Evolutionary conservation across 306 rosid species (phyloP), one percentile per base, ranked within the genome.

Genomic region (Senna tora): DNA sequence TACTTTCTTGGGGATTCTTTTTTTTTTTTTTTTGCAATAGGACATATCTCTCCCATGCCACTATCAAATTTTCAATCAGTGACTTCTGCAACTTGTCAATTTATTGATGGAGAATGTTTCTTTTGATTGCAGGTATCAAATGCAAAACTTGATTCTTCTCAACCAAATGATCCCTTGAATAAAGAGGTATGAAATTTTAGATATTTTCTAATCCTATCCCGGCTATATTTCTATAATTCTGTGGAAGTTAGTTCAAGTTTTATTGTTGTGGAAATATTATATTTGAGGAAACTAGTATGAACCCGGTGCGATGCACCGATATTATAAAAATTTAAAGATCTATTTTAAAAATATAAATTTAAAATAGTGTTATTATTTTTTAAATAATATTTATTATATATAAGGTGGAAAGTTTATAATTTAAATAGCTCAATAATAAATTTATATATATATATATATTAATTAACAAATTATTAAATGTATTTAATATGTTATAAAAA

Each of bases 171-270:
- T 72, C 82, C 83, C 53, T 77, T 63, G 69, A 81, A 81, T 67
- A 75, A 80, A 28, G 88, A 77, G 91, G 96, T 88, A 68, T 59
- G 77, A 32, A 39, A 50, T 58, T 16, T 52, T 43, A 62, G 9
- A 52, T 62, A 39, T 62, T 7, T 25, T 25, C 30, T 25, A 25
- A 25, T 42, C 6, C 36, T 59, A 19, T 16, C 25, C 59, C 47
- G 33, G 12, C 30, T 39, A 50, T 53, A 60, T 32, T 6, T 21
- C 30, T 39, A 39, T 53, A 50, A 19, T 6, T 21, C 54, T 50
- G 25, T 42, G 54, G 21, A 38, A 25, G 12, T 28, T 60, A 43
- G 60, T 47, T 16, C 46, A 32, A 36, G 52, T 43, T 66, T 45
- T 20, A 17, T 57, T 76, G 64, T 67, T 51, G 15, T 39, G 4